Evolutionary conservation across 257 asterid species (phyloP), one percentile per base, ranked within the genome.

Genomic region (Solanum dulcamara): DNA sequence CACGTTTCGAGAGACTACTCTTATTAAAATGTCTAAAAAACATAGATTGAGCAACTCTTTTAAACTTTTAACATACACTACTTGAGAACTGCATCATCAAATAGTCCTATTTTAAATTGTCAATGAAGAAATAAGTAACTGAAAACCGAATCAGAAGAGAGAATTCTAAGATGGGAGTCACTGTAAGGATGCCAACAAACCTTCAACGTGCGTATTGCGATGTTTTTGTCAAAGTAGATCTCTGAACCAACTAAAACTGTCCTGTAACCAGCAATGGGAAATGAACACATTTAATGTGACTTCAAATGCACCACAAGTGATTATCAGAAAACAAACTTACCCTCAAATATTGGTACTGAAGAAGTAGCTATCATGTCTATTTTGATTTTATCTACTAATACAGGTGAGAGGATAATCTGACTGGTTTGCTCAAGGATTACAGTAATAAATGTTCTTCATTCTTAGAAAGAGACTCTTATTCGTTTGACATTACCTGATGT

Each of bases 121-220:
- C 32, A 71, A 84, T 60, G 74, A 87, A 67, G 83, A 82, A 70
- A 85, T 35, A 10, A 48, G 40, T 84, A 94, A 98, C 98, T 93
- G 90, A 95, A 95, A 85, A 96, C 97, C 37, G 97, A 93, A 91
- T 96, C 98, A 70, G 98, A 93, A 81, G 99, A 96, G 66, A 96
- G 94, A 80, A 96, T 87, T 86, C 98, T 97, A 89, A 96, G 55
- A 91, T 96, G 99, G 70, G 90, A 87, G 86, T 95, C 96, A 46
- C 97, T 93, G 91, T 85, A 91, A 83, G 99, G 98, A 88, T 95
- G 98, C 99, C 98, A 95, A 81, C 88, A 92, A 84, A 93, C 88
- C 90, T 92, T 96, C 87, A 96, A 86, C 84, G 90, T 88, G 90
- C 93, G 93, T 74, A 96, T 90, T 81, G 88, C 82, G 80, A 88